Conservation (phyloP, 768 basidiomycete species). For the Scleroderma citrinum region DNA sequence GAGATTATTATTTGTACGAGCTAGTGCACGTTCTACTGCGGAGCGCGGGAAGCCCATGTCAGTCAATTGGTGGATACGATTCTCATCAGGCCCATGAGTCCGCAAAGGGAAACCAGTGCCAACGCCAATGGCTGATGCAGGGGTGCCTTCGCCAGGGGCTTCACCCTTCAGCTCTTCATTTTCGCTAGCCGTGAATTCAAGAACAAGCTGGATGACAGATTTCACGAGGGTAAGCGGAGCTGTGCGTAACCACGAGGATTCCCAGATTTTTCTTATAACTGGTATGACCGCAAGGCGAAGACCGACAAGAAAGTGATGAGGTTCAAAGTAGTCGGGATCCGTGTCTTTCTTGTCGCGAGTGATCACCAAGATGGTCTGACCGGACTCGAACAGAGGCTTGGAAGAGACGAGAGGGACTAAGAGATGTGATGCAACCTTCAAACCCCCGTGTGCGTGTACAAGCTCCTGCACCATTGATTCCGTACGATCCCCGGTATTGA, state of each 20-base stretch:
- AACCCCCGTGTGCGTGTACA: slow-evolving; percentile 68
- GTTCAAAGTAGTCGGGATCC: slow-evolving; percentile 76
- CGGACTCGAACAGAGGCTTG: slow-evolving; percentile 77
- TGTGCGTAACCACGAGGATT: slow-evolving; percentile 72
- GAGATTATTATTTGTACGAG: slow-evolving; percentile 84
- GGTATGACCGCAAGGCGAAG: slow-evolving; percentile 70
- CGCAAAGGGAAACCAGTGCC: slow-evolving; percentile 30
- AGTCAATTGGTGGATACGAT: slow-evolving; percentile 71
- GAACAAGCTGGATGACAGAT: slow-evolving; percentile 67
- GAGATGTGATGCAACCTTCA: slow-evolving; percentile 77
- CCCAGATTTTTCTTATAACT: slow-evolving; percentile 67
- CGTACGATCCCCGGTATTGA: slow-evolving; percentile 52
- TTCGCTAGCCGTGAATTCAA: slow-evolving; percentile 79
- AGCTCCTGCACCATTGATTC: slow-evolving; percentile 57
- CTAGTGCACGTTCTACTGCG: slow-evolving; percentile 78
- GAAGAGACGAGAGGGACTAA: slow-evolving; percentile 72
- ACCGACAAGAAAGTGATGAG: slow-evolving; percentile 81
- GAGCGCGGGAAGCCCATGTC: slow-evolving; percentile 98
- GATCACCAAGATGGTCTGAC: slow-evolving; percentile 67
- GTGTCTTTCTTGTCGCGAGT: slow-evolving; percentile 76
- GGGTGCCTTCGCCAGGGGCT: slow-evolving; percentile 29
- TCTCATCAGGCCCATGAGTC: slow-evolving; percentile 60
- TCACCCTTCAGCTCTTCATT: slow-evolving; percentile 64
- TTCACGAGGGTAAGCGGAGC: slow-evolving; percentile 72
- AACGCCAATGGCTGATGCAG: slow-evolving; percentile 24